Evolutionary conservation across 129 eudicot genomes (phyloP), one percentile per base, ranked within the genome.

Genomic region (Flaveria trinervia): DNA sequence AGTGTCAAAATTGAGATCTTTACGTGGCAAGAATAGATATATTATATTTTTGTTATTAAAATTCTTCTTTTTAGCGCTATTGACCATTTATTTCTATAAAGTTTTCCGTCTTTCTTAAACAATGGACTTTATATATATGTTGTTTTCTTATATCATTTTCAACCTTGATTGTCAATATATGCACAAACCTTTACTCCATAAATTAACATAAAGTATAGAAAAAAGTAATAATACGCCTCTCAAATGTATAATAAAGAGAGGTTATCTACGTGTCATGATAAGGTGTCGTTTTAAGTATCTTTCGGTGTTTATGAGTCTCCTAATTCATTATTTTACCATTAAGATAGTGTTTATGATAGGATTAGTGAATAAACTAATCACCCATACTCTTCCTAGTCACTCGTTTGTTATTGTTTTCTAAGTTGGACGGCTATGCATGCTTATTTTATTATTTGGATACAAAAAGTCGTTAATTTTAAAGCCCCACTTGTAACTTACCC

Each of bases 401-500:
- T 44, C 6, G 18, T 7, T 50, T 52, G 18, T 52, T n/a, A 30
- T n/a, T 65, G 73, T 72, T 64, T 79, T 23, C 36, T 23, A 50
- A 72, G 13, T 8, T 65, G 83, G 83, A 72, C 78, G 68, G 73
- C 68, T 79, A 18, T 66, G 15, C 9, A 15, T 14, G 52, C 18
- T 73, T 73, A 45, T 55, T 74, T 66, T 79, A 46, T 14, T 33
- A 26, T 66, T 26, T 74, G 64, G 75, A 80, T 18, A 52, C 79
- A 48, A 80, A 74, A 74, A 68, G 84, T 80, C 80, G 36, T 72
- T 44, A n/a, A 52, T 26, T 44, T 80, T 80, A 57, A 73, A 57
- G 36, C 26, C 75, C 83, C 74, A 64, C 69, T 30, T 33, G 26
- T 56, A 11, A 41, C 43, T 41, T 41, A 36, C 60, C 74, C 41